phyloP scores from a whole-genome alignment of 2,329 filamentous ascomycete genomes.

The Diplodia corticola region DNA sequence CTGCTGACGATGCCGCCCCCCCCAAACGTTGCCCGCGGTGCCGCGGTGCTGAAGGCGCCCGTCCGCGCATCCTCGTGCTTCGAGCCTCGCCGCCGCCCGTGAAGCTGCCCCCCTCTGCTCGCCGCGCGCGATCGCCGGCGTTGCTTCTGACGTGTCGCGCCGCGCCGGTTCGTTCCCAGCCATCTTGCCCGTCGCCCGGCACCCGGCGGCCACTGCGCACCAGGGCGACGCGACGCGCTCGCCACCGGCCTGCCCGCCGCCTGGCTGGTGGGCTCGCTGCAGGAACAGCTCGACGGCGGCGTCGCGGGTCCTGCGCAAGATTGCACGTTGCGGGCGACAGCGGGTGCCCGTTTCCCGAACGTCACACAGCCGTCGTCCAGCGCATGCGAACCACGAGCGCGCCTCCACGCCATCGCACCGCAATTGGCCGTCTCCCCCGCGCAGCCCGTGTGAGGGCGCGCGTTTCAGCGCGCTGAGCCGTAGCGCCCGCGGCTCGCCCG shows the following conservation, averaged over 20 bases:
- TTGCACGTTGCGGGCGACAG: slow-evolving; percentile 5
- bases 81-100: not conserved
- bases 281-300: slow-evolving; percentile 1
- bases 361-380: slow-evolving; percentile 8
- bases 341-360: slow-evolving; percentile 5
- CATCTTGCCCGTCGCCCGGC: not conserved
- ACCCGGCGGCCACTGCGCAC: too few relatives aligned
- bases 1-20: not conserved
- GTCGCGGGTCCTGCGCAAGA: not conserved
- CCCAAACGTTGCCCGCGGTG: not conserved
- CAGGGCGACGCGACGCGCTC: not conserved
- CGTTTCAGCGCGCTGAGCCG: slow-evolving; percentile 15
- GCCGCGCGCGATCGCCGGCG: not conserved
- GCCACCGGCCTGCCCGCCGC: not conserved
- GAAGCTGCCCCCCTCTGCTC: not conserved
- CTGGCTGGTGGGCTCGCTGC: not conserved
- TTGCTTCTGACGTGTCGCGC: slow-evolving; percentile 6
- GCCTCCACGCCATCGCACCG: not conserved
- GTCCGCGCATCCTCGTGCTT: not conserved
- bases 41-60: not conserved
- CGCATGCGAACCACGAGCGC: slow-evolving; percentile 9
- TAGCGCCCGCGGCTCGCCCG: slow-evolving; percentile 16
- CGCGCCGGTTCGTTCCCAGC: slow-evolving; percentile 3
- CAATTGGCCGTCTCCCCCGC: not conserved
- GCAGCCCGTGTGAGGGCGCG: not conserved